A percentile compares a stretch with the other conserved stretches of the same genome.
phyloP scores from a whole-genome alignment of 768 basidiomycete genomes.

The Tricholomella constricta region DNA sequence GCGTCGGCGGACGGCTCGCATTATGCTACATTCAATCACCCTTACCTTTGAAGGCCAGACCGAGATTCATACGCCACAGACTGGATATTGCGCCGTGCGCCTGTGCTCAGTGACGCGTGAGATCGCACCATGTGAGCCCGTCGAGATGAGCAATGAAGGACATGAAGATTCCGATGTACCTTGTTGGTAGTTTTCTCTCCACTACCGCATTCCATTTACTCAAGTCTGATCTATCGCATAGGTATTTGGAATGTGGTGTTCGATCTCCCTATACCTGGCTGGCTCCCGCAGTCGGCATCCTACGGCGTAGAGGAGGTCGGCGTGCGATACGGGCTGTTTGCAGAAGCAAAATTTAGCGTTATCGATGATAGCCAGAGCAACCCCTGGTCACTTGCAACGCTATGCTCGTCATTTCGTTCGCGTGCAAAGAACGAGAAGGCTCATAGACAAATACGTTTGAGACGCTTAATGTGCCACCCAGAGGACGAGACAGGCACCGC shows the following conservation, averaged over 20 bases:
- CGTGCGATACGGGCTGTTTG: conserved; percentile 66
- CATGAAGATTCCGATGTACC: conserved; percentile 56
- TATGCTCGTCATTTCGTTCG: conserved; percentile 60
- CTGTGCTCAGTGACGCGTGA: conserved; percentile 69
- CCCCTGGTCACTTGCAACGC: conserved; percentile 48
- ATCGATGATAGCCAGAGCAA: conserved; percentile 40
- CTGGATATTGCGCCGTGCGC: conserved; percentile 70
- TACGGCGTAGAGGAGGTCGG: conserved; percentile 57
- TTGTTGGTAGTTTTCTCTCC: conserved; percentile 36
- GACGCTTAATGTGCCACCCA: conserved; percentile 54
- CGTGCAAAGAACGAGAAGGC: conserved; percentile 45
- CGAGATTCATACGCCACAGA: conserved; percentile 64
- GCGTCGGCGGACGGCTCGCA: conserved; percentile 47
- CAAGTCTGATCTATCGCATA: conserved; percentile 18
- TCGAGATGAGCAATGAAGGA: conserved; percentile 67
- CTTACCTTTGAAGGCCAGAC: conserved; percentile 87
- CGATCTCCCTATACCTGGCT: conserved; percentile 84
- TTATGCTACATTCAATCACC: conserved; percentile 68
- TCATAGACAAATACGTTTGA: conserved; percentile 44
- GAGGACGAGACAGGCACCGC: conserved; percentile 20
- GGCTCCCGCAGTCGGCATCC: conserved; percentile 70
- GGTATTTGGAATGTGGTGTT: conserved; percentile 76
- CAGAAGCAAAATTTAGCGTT: conserved; percentile 60
- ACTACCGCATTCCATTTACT: conserved; percentile 1
- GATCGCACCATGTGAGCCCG: conserved; percentile 51